Conservation (phyloP, 441 rosid species). For the Metrosideros polymorpha region DNA sequence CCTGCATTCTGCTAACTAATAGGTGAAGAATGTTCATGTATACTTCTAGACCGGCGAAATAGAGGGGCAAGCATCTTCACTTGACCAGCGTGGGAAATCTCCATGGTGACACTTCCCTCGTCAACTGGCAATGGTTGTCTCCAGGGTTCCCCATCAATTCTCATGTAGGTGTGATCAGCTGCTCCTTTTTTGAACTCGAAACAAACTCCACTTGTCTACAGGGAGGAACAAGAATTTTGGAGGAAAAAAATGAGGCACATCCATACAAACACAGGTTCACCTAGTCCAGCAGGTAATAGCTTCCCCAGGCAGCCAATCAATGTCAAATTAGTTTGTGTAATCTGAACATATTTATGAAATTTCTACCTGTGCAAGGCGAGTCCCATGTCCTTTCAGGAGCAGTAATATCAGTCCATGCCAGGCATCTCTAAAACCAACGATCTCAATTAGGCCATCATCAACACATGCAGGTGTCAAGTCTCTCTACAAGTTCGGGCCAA, state of each 20-base stretch:
- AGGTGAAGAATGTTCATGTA: constrained; percentile 26
- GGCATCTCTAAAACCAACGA: constrained; percentile 96
- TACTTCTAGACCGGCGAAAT: constrained; percentile 54
- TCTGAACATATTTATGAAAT: neutral
- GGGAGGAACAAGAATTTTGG: neutral
- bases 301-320: neutral
- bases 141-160: constrained; percentile 98
- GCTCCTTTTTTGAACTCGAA: constrained; percentile 82
- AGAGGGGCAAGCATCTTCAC: constrained; percentile 82
- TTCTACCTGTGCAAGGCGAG: constrained; percentile 90
- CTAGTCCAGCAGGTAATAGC: neutral
- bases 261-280: neutral
- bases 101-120: constrained; percentile 70
- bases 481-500: constrained; percentile 36
- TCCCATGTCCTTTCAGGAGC: constrained; percentile 89
- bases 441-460: constrained; percentile 84
- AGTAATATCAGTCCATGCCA: constrained; percentile 93
- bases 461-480: constrained; percentile 79
- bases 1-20: constrained; percentile 12
- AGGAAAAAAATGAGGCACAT: neutral
- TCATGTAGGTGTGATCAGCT: constrained; percentile 77
- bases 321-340: neutral
- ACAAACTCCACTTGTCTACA: constrained; percentile 63
- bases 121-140: constrained; percentile 79
- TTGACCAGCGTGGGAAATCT: constrained; percentile 84